These are phyloP conservation scores for Fusarium luffae DNA, from an alignment of 2,329 filamentous ascomycete genomes.

Conservation along the genomic window DNA sequence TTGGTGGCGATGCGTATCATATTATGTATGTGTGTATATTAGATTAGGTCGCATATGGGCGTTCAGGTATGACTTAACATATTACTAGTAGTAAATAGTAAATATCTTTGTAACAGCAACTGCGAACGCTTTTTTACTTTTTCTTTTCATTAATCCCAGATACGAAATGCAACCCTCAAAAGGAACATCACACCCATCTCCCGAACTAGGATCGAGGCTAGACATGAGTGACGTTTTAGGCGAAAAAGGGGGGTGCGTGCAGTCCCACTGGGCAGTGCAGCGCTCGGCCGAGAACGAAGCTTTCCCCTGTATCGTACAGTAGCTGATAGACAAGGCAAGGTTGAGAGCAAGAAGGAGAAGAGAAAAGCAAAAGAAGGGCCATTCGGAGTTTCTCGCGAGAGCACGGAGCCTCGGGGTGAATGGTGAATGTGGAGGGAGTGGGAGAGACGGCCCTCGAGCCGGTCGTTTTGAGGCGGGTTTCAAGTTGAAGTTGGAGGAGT, in stretches of 20 bases:
- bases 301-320: constrained; percentile 2
- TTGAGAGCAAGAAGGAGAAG: not conserved
- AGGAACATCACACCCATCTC: not conserved
- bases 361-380: constrained; percentile 1
- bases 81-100: not conserved
- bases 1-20: constrained; percentile 9
- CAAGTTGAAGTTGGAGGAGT: constrained; percentile 43
- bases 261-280: constrained; percentile 16
- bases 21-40: constrained; percentile 5
- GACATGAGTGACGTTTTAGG: constrained; percentile 33
- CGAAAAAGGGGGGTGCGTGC: constrained; percentile 7
- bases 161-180: constrained; percentile 6
- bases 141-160: constrained; percentile 13
- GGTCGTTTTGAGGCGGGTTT: constrained; percentile 36
- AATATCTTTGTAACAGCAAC: not conserved
- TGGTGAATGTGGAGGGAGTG: constrained; percentile 11
- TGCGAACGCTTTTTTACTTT: constrained; percentile 1
- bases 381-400: constrained; percentile 1
- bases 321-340: not conserved
- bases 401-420: constrained; percentile 17
- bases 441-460: constrained; percentile 16
- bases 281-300: constrained; percentile 43
- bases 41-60: constrained; percentile 19
- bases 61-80: constrained; percentile 10
- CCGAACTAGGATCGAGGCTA: constrained; percentile 32